These are phyloP conservation scores for Gremmenia infestans DNA, from an alignment of 2,329 filamentous ascomycete species.

Conservation along the genomic window DNA sequence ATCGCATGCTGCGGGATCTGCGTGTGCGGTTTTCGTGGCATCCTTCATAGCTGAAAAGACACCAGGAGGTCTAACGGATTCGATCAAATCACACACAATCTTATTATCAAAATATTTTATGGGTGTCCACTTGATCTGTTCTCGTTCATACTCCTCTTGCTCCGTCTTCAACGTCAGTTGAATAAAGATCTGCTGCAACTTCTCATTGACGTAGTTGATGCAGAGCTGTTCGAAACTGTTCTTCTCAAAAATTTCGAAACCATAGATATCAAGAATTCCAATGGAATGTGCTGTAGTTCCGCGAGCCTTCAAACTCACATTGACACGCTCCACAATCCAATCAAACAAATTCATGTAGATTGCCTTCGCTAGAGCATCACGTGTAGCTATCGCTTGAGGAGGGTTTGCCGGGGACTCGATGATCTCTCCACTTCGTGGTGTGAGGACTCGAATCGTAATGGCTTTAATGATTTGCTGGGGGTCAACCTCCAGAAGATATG, in stretches of 20 bases:
- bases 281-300: slow-evolving; percentile 77
- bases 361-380: slow-evolving; percentile 89
- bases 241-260: slow-evolving; percentile 98
- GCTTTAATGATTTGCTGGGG: slow-evolving; percentile 75
- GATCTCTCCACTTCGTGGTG: slow-evolving; percentile 59
- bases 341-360: slow-evolving; percentile 98
- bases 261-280: slow-evolving; percentile 97
- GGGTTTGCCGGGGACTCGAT: slow-evolving; percentile 78
- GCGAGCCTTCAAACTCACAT: slow-evolving; percentile 77
- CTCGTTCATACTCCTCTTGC: slow-evolving; percentile 92
- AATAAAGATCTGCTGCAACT: slow-evolving; percentile 98
- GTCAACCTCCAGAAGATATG: slow-evolving; percentile 87
- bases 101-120: slow-evolving; percentile 99
- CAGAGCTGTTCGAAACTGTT: slow-evolving; percentile 99
- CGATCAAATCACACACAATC: slow-evolving; percentile 94
- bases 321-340: slow-evolving; percentile 94
- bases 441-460: slow-evolving; percentile 83
- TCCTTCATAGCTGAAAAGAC: slow-evolving; percentile 96
- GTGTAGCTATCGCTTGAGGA: slow-evolving; percentile 77
- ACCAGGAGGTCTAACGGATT: slow-evolving; percentile 82
- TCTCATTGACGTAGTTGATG: slow-evolving; percentile 99
- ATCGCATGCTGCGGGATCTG: slow-evolving; percentile 89
- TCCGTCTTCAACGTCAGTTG: slow-evolving; percentile 94
- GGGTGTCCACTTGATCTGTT: slow-evolving; percentile 97
- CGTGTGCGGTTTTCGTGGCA: slow-evolving; percentile 96